Percentiles rank a stretch among this genome's conserved stretches.
Evolutionary conservation across 2,329 filamentous ascomycete genomes (phyloP).

Genomic region (Sphaerulina vaccinii): DNA sequence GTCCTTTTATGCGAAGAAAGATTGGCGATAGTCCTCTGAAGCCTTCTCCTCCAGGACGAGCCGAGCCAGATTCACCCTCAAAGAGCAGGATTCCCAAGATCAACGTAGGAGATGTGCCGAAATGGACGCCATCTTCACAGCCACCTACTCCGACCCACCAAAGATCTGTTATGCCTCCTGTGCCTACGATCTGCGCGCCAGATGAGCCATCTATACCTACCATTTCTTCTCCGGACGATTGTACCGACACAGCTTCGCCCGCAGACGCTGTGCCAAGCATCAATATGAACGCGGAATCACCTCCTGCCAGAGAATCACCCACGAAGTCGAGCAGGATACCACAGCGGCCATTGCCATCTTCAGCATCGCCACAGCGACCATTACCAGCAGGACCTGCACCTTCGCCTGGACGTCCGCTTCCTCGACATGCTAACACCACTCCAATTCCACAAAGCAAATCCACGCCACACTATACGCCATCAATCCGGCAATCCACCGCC

Average conservation of each 20-base stretch:
- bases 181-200: conserved; percentile 55
- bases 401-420: conserved; percentile 38
- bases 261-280: conserved; percentile 30
- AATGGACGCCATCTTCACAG: conserved; percentile 14
- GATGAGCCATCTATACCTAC: conserved; percentile 38
- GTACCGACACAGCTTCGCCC: conserved; percentile 22
- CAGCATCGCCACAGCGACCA: conserved; percentile 23
- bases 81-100: conserved; percentile 17
- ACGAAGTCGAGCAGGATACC: conserved; percentile 3
- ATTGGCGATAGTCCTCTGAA: background rate
- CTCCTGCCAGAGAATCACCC: conserved; percentile 2
- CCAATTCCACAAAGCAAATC: conserved; percentile 36
- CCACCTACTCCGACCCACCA: conserved; percentile 10
- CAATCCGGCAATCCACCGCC: conserved; percentile 58
- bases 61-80: conserved; percentile 10
- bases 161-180: conserved; percentile 16
- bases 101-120: conserved; percentile 19
- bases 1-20: conserved; percentile 2
- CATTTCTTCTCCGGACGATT: conserved; percentile 38
- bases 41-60: conserved; percentile 1
- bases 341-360: conserved; percentile 4
- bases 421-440: conserved; percentile 34
- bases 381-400: conserved; percentile 43
- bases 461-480: conserved; percentile 47
- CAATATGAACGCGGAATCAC: conserved; percentile 13